phyloP scores from a whole-genome alignment of 2,329 filamentous ascomycete genomes.

The Beauveria caledonica region DNA sequence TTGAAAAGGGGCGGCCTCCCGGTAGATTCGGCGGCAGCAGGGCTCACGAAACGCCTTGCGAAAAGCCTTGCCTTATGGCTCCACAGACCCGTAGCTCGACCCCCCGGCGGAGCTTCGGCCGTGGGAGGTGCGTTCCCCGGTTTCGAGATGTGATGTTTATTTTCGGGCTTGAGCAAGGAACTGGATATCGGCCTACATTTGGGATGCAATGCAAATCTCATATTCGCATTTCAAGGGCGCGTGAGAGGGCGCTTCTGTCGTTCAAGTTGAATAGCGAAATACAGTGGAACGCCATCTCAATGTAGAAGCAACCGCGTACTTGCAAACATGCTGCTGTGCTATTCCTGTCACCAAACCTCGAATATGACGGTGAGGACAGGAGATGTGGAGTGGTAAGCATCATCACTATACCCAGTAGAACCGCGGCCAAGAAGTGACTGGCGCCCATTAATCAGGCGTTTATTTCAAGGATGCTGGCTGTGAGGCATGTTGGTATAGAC shows the following conservation, averaged over 20 bases:
- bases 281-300: neutral
- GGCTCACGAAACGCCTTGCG: conserved; percentile 6
- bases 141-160: neutral
- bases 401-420: neutral
- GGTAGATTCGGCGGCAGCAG: neutral
- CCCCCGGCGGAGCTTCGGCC: neutral
- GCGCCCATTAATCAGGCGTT: neutral
- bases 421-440: neutral
- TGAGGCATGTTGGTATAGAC: neutral
- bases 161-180: neutral
- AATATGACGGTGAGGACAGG: neutral
- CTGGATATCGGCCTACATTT: neutral
- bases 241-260: neutral
- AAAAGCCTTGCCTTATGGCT: conserved; percentile 3
- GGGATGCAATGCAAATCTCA: neutral
- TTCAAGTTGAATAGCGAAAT: neutral
- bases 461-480: neutral
- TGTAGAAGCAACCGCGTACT: neutral
- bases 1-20: neutral
- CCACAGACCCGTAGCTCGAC: neutral
- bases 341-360: neutral
- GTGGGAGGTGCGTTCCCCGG: neutral
- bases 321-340: neutral
- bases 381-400: neutral
- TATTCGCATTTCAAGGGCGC: neutral